Conservation (phyloP, 352 stramenopile species). For the Phytophthora chlamydospora region DNA sequence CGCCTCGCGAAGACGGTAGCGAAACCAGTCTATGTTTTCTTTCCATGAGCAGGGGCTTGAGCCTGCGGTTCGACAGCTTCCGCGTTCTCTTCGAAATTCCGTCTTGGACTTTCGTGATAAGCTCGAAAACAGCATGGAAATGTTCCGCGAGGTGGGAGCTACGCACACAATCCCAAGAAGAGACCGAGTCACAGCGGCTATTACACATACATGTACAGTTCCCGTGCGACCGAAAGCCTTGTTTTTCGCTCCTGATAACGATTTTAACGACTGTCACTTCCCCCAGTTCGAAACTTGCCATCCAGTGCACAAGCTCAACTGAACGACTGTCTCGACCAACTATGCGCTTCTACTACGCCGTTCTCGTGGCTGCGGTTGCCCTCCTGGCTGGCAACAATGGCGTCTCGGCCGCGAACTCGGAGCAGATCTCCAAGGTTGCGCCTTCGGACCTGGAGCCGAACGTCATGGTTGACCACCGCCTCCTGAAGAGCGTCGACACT, state of each 20-base stretch:
- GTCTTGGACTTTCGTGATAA: too few species aligned
- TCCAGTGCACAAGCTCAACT: background rate
- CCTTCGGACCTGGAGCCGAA: slow-evolving; percentile 1
- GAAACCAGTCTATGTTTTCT: too few species aligned
- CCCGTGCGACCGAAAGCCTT: background rate
- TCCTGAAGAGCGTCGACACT: slow-evolving; percentile 1
- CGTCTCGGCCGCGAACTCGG: background rate
- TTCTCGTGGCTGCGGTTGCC: slow-evolving; percentile 1
- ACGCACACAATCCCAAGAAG: too few species aligned
- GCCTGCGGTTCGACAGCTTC: too few species aligned
- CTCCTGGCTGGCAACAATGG: background rate
- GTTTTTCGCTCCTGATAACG: background rate
- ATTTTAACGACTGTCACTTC: background rate
- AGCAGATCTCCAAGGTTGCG: background rate
- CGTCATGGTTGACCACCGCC: background rate
- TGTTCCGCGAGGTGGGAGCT: too few species aligned
- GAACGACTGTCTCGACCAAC: background rate
- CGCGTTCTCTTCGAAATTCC: too few species aligned
- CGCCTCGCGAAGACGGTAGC: too few species aligned
- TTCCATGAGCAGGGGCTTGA: too few species aligned
- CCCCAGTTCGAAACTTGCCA: slow-evolving; percentile 4
- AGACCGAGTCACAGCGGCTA: too few species aligned
- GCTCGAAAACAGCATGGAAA: too few species aligned
- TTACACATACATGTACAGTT: too few species aligned
- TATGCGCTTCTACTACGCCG: slow-evolving; percentile 11